phyloP scores from a whole-genome alignment of 129 eudicot species.

The Artemisia annua region DNA sequence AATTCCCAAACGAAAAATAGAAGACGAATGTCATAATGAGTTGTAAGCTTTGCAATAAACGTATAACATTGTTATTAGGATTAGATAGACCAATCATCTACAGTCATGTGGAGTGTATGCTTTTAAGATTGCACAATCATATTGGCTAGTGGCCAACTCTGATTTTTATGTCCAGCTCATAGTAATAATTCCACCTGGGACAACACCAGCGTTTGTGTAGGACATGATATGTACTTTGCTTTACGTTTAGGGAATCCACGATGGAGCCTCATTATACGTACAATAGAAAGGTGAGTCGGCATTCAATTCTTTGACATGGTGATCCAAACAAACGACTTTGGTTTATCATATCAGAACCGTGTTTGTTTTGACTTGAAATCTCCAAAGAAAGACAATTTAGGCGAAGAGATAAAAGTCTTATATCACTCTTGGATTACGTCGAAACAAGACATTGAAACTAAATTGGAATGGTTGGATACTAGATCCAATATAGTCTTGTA shows the following conservation, averaged over 20 bases:
- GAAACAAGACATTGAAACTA: too few species aligned
- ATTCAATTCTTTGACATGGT: too few species aligned
- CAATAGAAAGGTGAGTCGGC: too few species aligned
- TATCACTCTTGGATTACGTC: too few species aligned
- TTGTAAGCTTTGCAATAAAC: conserved; percentile 4
- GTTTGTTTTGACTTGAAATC: too few species aligned
- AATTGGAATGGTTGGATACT: too few species aligned
- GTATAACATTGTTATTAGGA: not conserved
- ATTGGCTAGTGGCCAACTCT: conserved; percentile 35
- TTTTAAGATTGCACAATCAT: conserved; percentile 28
- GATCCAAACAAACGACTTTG: too few species aligned
- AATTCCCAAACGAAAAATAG: not conserved
- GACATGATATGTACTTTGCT: not conserved
- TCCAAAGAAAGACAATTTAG: too few species aligned
- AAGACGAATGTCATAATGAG: not conserved
- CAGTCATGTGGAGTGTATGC: conserved; percentile 35
- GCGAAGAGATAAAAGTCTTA: too few species aligned
- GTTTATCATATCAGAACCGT: too few species aligned
- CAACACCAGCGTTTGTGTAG: conserved; percentile 26
- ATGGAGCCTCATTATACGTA: too few species aligned
- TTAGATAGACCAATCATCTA: conserved; percentile 13
- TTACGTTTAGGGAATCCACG: not conserved
- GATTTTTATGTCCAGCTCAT: conserved; percentile 35
- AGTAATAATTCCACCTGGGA: conserved; percentile 34
- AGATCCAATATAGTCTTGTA: too few species aligned